phyloP scores from a whole-genome alignment of 257 asterid species.

The Nicotiana tomentosiformis region DNA sequence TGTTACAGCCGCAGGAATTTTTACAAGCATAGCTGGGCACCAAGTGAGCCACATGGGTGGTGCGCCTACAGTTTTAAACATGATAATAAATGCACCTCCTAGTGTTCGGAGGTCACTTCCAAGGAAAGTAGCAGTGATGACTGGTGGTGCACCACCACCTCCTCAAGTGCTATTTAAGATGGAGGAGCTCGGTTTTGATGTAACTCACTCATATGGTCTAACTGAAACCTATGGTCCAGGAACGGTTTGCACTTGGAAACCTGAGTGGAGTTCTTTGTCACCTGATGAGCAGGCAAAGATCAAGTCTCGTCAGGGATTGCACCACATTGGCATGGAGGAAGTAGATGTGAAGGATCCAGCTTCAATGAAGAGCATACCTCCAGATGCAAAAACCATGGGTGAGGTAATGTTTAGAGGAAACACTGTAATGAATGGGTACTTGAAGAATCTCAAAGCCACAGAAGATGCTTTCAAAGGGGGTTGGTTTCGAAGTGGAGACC shows the following conservation, averaged over 20 bases:
- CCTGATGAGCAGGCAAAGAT: background rate
- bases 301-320: slow-evolving; percentile 14
- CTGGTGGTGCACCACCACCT: slow-evolving; percentile 15
- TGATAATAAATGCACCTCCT: background rate
- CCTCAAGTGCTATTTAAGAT: background rate
- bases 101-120: background rate
- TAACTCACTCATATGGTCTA: slow-evolving; percentile 8
- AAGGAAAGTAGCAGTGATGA: background rate
- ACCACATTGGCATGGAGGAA: background rate
- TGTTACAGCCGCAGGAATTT: background rate
- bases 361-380: background rate
- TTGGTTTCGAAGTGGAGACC: slow-evolving; percentile 10
- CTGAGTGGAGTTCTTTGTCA: slow-evolving; percentile 5
- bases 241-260: slow-evolving; percentile 7
- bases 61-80: slow-evolving; percentile 14
- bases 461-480: background rate
- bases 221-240: slow-evolving; percentile 9
- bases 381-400: slow-evolving; percentile 3
- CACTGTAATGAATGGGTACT: slow-evolving; percentile 3
- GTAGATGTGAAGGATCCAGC: slow-evolving; percentile 2
- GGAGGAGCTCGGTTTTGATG: slow-evolving; percentile 5
- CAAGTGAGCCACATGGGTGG: slow-evolving; percentile 11
- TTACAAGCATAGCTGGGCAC: background rate
- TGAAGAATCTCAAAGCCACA: slow-evolving; percentile 2
- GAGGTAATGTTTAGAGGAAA: slow-evolving; percentile 11